A percentile compares a stretch with the other conserved stretches of the same genome.
Conservation (phyloP, 768 basidiomycete genomes). For the Hericium alpestre region DNA sequence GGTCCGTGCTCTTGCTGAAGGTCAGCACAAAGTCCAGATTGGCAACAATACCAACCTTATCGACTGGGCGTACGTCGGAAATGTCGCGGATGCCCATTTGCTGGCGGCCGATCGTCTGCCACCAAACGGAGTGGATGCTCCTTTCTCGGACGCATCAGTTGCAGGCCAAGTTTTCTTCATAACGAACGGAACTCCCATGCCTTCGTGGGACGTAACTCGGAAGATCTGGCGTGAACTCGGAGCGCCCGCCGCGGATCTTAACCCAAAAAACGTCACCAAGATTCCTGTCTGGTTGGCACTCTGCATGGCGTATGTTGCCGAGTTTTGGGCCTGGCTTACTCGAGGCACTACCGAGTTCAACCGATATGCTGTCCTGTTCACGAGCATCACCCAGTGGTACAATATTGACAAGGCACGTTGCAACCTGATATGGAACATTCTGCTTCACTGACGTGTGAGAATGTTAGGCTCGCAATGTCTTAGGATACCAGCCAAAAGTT, state of each 20-base stretch:
- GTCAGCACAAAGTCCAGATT: not conserved
- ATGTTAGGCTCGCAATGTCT: not conserved
- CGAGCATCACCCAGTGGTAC: not conserved
- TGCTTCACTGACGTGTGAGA: too few species aligned
- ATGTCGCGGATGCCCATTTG: constrained; percentile 88
- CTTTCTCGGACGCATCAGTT: not conserved
- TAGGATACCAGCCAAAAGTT: not conserved
- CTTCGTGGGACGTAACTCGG: not conserved
- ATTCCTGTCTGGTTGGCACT: not conserved
- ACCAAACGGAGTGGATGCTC: not conserved
- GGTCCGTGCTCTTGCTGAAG: not conserved
- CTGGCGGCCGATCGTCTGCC: constrained; percentile 24
- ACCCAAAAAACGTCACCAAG: not conserved
- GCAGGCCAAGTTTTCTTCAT: not conserved
- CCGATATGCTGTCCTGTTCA: not conserved
- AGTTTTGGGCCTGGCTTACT: not conserved
- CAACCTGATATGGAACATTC: too few species aligned
- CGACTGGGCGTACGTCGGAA: constrained; percentile 95
- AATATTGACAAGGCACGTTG: not conserved
- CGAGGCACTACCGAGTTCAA: not conserved
- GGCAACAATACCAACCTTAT: constrained; percentile 64
- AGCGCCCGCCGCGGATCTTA: not conserved
- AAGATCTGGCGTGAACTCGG: not conserved
- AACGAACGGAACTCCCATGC: not conserved
- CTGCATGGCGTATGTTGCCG: not conserved